Conservation (phyloP, 495 filamentous ascomycete species). For the Hypoxylon lienhwacheense region DNA sequence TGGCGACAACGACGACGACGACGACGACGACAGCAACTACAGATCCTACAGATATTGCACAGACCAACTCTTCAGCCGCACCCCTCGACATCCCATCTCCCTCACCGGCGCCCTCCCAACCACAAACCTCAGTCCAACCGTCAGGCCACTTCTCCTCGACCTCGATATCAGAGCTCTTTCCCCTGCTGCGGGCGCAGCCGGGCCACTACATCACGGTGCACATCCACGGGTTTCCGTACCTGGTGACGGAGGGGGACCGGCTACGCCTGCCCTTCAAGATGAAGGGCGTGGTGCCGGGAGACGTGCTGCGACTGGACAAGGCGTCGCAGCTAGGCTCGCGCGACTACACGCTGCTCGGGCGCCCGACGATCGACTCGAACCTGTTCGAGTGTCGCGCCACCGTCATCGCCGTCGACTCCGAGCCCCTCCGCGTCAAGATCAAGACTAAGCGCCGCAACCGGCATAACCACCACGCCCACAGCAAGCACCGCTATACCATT, state of each 20-base stretch:
- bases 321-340: conserved; percentile 77
- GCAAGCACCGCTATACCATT: conserved; percentile 88
- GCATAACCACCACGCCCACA: conserved; percentile 69
- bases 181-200: conserved; percentile 74
- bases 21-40: conserved; percentile 23
- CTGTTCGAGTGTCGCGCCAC: conserved; percentile 82
- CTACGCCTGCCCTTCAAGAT: conserved; percentile 95
- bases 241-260: conserved; percentile 81
- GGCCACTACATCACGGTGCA: conserved; percentile 85
- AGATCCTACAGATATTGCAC: conserved; percentile 31
- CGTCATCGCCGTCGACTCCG: conserved; percentile 82
- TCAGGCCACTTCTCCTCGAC: conserved; percentile 47
- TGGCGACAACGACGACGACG: conserved; percentile 23
- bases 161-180: conserved; percentile 68
- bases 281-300: conserved; percentile 78
- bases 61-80: conserved; percentile 36
- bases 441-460: conserved; percentile 92
- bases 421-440: conserved; percentile 83
- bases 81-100: conserved; percentile 45
- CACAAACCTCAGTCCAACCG: conserved; percentile 34
- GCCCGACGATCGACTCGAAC: conserved; percentile 74
- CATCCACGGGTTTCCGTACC: conserved; percentile 86
- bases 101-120: conserved; percentile 3
- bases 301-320: conserved; percentile 82
- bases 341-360: conserved; percentile 84